phyloP scores from a whole-genome alignment of 2,329 filamentous ascomycete genomes.

The Aspergillus quadricinctus region DNA sequence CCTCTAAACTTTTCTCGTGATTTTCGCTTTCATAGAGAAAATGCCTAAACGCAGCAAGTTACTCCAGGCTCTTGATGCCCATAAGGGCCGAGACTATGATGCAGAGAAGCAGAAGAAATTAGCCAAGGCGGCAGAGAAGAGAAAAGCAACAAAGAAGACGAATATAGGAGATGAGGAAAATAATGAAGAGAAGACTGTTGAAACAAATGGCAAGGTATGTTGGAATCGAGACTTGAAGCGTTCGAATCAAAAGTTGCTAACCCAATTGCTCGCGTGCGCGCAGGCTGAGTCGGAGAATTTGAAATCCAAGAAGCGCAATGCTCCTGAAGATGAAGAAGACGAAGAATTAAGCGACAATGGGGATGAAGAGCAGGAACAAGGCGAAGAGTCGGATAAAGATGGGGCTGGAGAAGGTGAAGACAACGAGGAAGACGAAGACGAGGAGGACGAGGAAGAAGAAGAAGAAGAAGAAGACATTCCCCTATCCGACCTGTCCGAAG shows the following conservation, averaged over 20 bases:
- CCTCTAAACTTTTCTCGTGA: conserved; percentile 6
- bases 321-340: conserved; percentile 36
- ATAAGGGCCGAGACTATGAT: conserved; percentile 63
- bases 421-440: conserved; percentile 33
- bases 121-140: conserved; percentile 46
- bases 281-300: background rate
- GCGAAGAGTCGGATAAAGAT: conserved; percentile 25
- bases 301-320: conserved; percentile 18
- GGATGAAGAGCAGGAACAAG: too few relatives aligned
- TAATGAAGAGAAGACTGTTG: conserved; percentile 4
- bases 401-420: conserved; percentile 29
- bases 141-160: conserved; percentile 33
- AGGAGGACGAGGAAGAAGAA: conserved; percentile 59
- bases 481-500: conserved; percentile 76
- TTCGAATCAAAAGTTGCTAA: background rate
- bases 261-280: conserved; percentile 2
- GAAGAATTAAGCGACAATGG: conserved; percentile 30
- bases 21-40: conserved; percentile 10
- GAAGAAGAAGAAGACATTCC: conserved; percentile 84
- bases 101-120: conserved; percentile 73
- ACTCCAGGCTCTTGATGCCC: conserved; percentile 53
- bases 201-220: conserved; percentile 11
- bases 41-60: conserved; percentile 56
- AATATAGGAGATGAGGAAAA: conserved; percentile 8
- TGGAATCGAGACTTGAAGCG: background rate